Evolutionary conservation across 345 rosid genomes (phyloP), one percentile per base, ranked within the genome.

Genomic region (Moringa oleifera): DNA sequence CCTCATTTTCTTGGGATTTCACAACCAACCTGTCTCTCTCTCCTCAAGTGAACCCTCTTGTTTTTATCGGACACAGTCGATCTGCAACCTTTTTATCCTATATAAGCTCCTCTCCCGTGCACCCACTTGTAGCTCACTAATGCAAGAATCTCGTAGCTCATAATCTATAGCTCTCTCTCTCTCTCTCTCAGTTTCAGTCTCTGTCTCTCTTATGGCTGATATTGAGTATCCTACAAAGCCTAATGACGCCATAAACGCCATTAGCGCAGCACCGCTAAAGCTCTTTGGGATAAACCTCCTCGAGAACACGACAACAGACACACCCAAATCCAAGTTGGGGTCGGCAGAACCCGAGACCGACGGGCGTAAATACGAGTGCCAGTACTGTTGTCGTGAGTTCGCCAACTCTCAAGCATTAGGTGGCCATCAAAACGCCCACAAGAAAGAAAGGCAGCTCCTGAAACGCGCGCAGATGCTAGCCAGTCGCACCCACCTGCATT

Each of bases 371-470:
- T 92, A 85, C 71, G 98, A 89, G 86, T 92, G 98, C 24, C 98
- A 92, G 60, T 92, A 92, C 63, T 92, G 98, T 62, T 84, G 71
- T 57, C 80, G 98, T n/a, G 95, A 84, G 67, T 92, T 92, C 45
- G 89, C 95, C 23, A 92, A 92, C 63, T 92, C 98, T 5, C 98
- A 89, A 73, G 98, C 98, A 18, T 79, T 92, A 20, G 98, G 98
- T 6, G 98, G 98, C 59, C 98, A 92, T 69, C 98, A 92, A 69
- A 92, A 92, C 89, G 96, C 98, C 17, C 98, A 92, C 81, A 92
- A 89, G 85, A 92, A 92, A 64, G 98, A 92, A 66, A 82, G 98
- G 52, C 96, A 81, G 65, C 86, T 82, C 20, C 75, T 89, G 46
- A 92, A 92, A 73, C 85, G 91, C 0, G 89, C 90, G 18, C 98